Base-by-base conservation (phyloP, 352 stramenopile species). In the Elongisporangium senticosum region DNA sequence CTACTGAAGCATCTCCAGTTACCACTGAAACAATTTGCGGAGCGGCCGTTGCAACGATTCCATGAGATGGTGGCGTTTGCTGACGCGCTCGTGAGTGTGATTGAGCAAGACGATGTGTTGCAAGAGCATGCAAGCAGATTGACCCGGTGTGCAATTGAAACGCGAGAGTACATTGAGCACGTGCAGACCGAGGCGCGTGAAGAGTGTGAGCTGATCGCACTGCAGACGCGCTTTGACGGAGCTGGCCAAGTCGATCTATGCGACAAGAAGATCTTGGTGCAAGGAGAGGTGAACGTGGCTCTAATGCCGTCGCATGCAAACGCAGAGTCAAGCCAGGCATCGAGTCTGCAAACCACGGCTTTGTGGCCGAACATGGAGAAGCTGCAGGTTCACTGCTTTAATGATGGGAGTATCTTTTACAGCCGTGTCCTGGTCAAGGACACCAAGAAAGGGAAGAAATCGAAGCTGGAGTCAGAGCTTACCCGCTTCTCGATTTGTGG, bases 331-430 rank as follows among this genome's bases (percentile, higher is more conserved):
- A 43, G 33, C 26, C 26, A 37, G 8, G 26, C 26, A 37, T 37
- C 26, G 8, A 13, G 26, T 43, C 17, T 43, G 33, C 33, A 43
- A 43, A 43, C 33, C 1, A 43, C 28, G 3, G 28, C 33, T 43
- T 43, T 43, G 11, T 43, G 56, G 15, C 23, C 19, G 1, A 19
- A 63, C 4, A 56, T 21, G 47, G 50, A 68, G 21, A 53, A n/a
- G n/a, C 26, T 63, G 40, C 63, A 74, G 43, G 55, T 47, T 1
- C 70, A 78, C 69, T 74, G 64, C 58, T 78, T 78, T 56, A 51
- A 74, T 47, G 65, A 75, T 24, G 70, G 70, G 13, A 64, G 56
- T 4, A 64, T 78, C 7, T 62, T 78, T 55, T 70, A 59, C 7
- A 75, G 70, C 33, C 33, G 33, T 17, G 4, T 43, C 11, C 10